These are phyloP conservation scores for Phoenix roebelenii DNA, from an alignment of 176 grass and related monocot genomes.

Conservation along the genomic window DNA sequence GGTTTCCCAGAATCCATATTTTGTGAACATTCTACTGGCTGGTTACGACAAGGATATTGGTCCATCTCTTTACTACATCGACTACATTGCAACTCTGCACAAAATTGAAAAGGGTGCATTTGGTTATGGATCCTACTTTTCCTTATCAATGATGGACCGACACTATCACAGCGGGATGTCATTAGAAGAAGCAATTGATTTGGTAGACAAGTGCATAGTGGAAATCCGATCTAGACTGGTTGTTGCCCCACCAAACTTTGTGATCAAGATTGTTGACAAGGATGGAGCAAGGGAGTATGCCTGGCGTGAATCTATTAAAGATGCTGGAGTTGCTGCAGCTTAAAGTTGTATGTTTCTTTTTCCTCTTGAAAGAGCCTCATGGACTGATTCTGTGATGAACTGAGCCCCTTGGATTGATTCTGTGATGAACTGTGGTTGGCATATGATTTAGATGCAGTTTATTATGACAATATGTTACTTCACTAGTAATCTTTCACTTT, in stretches of 20 bases:
- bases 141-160: conserved; percentile 76
- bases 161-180: conserved; percentile 65
- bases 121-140: conserved; percentile 71
- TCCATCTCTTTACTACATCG: conserved; percentile 84
- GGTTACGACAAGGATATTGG: conserved; percentile 75
- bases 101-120: conserved; percentile 94
- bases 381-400: too few species aligned
- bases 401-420: too few species aligned
- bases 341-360: too few species aligned
- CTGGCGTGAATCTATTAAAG: conserved; percentile 52
- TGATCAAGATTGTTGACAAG: conserved; percentile 53
- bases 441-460: too few species aligned
- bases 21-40: conserved; percentile 68
- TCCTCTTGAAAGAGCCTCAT: too few species aligned
- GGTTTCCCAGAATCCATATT: conserved; percentile 63
- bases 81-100: conserved; percentile 84
- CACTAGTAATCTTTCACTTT: too few species aligned
- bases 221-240: conserved; percentile 76
- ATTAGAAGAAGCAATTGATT: conserved; percentile 60
- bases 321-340: background rate
- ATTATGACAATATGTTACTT: too few species aligned
- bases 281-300: conserved; percentile 39
- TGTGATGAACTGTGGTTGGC: too few species aligned
- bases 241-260: conserved; percentile 72
- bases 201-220: conserved; percentile 73